These are phyloP conservation scores for Aspergillus bertholletiae DNA, from an alignment of 495 filamentous ascomycete genomes.

Conservation along the genomic window DNA sequence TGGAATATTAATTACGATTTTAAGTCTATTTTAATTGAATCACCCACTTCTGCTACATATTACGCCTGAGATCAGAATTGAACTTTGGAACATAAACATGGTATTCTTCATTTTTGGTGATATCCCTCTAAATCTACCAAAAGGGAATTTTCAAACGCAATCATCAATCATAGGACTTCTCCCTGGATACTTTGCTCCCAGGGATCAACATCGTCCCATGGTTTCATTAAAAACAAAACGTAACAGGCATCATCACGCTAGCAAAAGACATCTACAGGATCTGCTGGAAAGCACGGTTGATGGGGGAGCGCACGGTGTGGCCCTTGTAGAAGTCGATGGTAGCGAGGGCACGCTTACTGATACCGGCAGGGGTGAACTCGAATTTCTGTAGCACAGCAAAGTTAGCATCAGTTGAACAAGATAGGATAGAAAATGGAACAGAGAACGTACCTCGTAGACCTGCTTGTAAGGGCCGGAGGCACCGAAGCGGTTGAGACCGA, in stretches of 20 bases:
- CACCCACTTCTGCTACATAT: too few species aligned
- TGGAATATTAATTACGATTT: too few species aligned
- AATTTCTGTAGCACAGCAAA: conserved; percentile 66
- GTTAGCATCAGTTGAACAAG: conserved; percentile 12
- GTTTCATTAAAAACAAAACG: conserved; percentile 20
- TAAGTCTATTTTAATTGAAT: too few species aligned
- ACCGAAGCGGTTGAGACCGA: conserved; percentile 97
- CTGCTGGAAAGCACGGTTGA: conserved; percentile 76
- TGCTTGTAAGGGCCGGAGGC: conserved; percentile 96
- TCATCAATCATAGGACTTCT: conserved; percentile 18
- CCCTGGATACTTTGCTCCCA: conserved; percentile 3
- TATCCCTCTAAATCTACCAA: conserved; percentile 21
- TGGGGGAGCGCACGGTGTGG: conserved; percentile 80
- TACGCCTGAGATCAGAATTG: too few species aligned
- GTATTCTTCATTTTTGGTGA: conserved; percentile 17
- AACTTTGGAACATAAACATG: conserved; percentile 10
- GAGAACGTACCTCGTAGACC: conserved; percentile 78
- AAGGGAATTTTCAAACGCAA: conserved; percentile 10
- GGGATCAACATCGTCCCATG: conserved; percentile 17
- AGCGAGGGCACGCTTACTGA: conserved; percentile 86
- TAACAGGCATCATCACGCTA: conserved; percentile 12
- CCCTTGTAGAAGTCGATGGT: conserved; percentile 98
- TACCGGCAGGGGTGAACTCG: conserved; percentile 95
- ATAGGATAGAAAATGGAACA: neutral
- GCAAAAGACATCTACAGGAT: conserved; percentile 34